Evolutionary conservation across 257 asterid species (phyloP), one percentile per base, ranked within the genome.

Genomic region (Solanum ossicruentum): DNA sequence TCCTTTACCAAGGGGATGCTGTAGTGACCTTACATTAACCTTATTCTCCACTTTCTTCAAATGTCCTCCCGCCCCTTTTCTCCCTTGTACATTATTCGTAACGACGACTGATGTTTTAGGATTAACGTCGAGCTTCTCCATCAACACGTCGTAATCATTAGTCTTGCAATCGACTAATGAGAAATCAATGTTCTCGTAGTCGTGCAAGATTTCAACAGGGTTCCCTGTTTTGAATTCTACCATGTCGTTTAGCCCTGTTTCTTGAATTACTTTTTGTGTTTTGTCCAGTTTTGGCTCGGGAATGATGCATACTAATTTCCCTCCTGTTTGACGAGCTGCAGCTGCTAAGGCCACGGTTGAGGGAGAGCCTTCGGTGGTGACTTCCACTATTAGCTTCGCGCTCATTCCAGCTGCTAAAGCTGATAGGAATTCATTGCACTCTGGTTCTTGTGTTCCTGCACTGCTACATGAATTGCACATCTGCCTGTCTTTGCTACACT

Each of bases 181-280:
- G 87, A 93, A 93, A 86, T 93, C 97, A 1, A 93, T 87, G 75
- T 90, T 92, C 71, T 84, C 92, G n/a, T 89, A 92, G 1, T 81
- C 78, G 2, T 83, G 88, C 32, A 93, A 84, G 5, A 89, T 87
- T 45, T 92, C 89, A 1, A 85, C 89, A 58, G 97, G 97, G 80
- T 91, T 89, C n/a, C 95, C 93, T 39, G 93, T 89, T 49, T 83
- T 86, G 88, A 92, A 93, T 18, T 93, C 94, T 41, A 92, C 93
- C 88, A 86, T 87, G 55, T 91, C 92, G 2, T 87, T 75, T n/a
- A 93, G 88, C 7, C 95, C 96, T 3, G 89, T 85, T 15, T 92
- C 95, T 13, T 93, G 80, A 45, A 92, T 93, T 0, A 81, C 88
- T 57, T 89, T 88, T 79, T 84, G 94, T 28, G 94, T 91, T 82